Evolutionary conservation across 106 monocot species (phyloP), one percentile per base, ranked within the genome.

Genomic region (Dendrobium chrysotoxum): DNA sequence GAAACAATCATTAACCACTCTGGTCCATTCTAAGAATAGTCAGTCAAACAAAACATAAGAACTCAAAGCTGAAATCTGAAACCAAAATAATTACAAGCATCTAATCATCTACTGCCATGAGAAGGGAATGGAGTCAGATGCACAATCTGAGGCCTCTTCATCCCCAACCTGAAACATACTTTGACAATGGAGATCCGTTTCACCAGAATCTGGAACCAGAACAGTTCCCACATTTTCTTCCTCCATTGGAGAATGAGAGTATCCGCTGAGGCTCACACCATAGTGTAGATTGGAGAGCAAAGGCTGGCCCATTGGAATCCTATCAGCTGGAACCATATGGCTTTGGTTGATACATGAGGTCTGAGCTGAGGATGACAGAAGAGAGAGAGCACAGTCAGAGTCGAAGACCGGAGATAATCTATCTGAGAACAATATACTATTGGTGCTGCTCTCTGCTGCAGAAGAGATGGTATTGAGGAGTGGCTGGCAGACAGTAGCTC

Each of bases 321-420:
- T 44, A 44, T 44, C 44, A 30, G 82, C 31, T 6, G 79, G 84
- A 21, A 75, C 86, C 28, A 86, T 76, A 41, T 80, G 81, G 40
- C 82, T 41, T 25, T 77, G 23, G 65, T 66, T 80, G 75, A 89
- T 85, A 18, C 41, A 58, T 30, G 85, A 79, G 26, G 84, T 74
- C 79, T 79, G 79, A 30, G 82, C 54, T 30, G 93, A 82, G 2
- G 89, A 86, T 96, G 96, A 96, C 96, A 96, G 96, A 96, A 93
- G 96, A 96, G 96, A 96, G 96, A 91, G 96, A 93, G 93, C 93
- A 96, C 93, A 86, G 74, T 91, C 89, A 44, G 92, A 92, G 70
- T 86, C 87, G 18, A 90, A 79, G 54, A 88, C 89, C 9, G 13
- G 70, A 70, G 70, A 30, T 35, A 35, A 31, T 28, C 70, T 5